Evolutionary conservation across 2,329 filamentous ascomycete species (phyloP).

Genomic region (Dactylellina leptospora): DNA sequence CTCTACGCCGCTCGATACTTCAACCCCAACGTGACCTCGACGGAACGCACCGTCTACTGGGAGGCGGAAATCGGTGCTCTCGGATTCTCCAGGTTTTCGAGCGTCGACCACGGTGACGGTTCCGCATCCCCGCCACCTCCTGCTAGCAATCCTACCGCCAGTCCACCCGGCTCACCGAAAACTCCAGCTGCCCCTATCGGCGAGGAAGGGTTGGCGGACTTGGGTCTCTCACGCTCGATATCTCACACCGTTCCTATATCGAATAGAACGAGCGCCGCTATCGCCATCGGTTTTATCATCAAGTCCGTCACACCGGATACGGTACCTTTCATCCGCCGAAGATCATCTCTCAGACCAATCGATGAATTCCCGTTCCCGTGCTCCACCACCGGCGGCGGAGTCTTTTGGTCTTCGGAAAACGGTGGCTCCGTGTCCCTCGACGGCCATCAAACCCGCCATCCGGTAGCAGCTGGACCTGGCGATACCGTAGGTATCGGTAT

Average conservation of each 20-base stretch:
- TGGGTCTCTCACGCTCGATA: conserved; percentile 46
- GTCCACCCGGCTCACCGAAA: conserved; percentile 19
- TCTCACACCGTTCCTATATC: conserved; percentile 37
- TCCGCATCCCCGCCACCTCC: not conserved
- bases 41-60: conserved; percentile 47
- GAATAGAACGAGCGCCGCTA: conserved; percentile 26
- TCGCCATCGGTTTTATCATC: conserved; percentile 49
- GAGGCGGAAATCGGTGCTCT: conserved; percentile 38
- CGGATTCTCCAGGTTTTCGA: conserved; percentile 49
- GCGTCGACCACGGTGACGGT: conserved; percentile 24
- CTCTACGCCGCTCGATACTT: conserved; percentile 47
- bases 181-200: not conserved
- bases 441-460: conserved; percentile 29
- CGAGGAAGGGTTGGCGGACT: conserved; percentile 36
- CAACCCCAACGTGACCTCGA: conserved; percentile 24
- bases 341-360: conserved; percentile 44
- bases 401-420: conserved; percentile 47
- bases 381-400: conserved; percentile 34
- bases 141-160: not conserved
- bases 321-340: conserved; percentile 42
- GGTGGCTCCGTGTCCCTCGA: conserved; percentile 34
- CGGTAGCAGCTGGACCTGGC: conserved; percentile 30
- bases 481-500: conserved; percentile 48
- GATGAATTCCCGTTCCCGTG: conserved; percentile 51
- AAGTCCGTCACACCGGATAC: conserved; percentile 52